Evolutionary conservation across 169 alveolate species (phyloP), one percentile per base, ranked within the genome.

Genomic region (Fabrea salina): DNA sequence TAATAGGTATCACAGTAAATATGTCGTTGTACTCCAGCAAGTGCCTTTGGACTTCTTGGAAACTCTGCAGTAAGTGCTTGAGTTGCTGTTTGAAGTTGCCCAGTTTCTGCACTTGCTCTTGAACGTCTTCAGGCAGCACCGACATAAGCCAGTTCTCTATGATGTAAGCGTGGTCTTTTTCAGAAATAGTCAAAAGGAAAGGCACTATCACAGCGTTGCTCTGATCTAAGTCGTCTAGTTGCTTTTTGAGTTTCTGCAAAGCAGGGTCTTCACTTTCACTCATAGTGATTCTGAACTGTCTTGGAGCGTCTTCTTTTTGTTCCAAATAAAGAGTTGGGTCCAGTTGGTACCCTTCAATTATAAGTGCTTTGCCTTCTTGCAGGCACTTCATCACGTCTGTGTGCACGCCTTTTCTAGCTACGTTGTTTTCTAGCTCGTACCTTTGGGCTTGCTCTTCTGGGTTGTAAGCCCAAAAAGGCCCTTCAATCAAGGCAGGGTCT

Each of bases 301-400:
- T 19, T 71, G 72, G 64, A 43, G 43, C 64, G 7, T 32, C 32
- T 44, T 51, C 74, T 2, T 27, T 47, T 49, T 59, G 22, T 61
- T 72, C 58, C 44, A 82, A 33, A 72, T 70, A 82, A 37, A 71
- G 61, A 27, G 33, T 30, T 5, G 92, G 92, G 44, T 39, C 59
- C 3, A 84, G 32, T 43, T 80, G 82, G 51, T 66, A 50, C 19
- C 93, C 93, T 64, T 87, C 93, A 27, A 87, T 72, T 27, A 87
- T 87, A 4, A 87, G 66, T 25, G 93, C 82, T 39, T 87, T 87
- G 0, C 93, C 93, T 19, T 87, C 89, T 4, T 51, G 49, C 47
- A 87, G 68, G 56, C 89, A 83, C 59, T 87, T 87, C 16, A 37
- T 41, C 4, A 87, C 82, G 79, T 87, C 93, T 25, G 88, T 83